Conservation (phyloP, 495 filamentous ascomycete species). For the Xylaria intraflava region DNA sequence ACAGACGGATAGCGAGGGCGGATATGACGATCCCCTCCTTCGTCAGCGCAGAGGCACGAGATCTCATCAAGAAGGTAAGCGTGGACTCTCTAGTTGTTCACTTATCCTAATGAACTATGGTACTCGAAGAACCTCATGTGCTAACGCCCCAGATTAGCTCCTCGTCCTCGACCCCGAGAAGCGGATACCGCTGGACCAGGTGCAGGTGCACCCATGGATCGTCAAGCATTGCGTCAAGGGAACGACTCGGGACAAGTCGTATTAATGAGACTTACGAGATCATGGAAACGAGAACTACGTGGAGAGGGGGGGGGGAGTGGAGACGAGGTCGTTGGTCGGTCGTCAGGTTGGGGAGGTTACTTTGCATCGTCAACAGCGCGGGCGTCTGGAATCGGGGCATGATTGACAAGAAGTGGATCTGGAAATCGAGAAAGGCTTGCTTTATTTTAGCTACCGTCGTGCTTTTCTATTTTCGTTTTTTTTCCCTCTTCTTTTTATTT, state of each 20-base stretch:
- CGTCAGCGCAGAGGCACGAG: conserved; percentile 82
- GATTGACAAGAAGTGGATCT: conserved; percentile 13
- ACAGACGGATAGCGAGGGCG: conserved; percentile 76
- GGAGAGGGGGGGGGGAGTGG: background rate
- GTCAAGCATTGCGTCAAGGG: conserved; percentile 89
- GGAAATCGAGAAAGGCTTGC: conserved; percentile 6
- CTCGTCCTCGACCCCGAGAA: conserved; percentile 93
- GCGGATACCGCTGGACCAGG: conserved; percentile 80
- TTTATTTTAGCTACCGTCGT: background rate
- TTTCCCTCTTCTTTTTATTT: background rate
- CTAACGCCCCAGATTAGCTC: conserved; percentile 49
- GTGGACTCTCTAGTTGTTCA: background rate
- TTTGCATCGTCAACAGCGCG: conserved; percentile 15
- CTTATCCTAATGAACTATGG: background rate
- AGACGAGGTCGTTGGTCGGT: background rate
- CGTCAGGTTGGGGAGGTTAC: background rate
- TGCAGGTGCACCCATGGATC: conserved; percentile 92
- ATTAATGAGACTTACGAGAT: conserved; percentile 10
- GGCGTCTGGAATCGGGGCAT: conserved; percentile 15
- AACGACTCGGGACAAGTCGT: conserved; percentile 49
- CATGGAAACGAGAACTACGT: too few relatives aligned
- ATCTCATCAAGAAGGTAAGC: conserved; percentile 83
- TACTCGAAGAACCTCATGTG: background rate
- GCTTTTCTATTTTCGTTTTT: too few relatives aligned
- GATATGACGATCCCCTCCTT: conserved; percentile 92